Evolutionary conservation across 2,329 filamentous ascomycete genomes (phyloP), one percentile per base, ranked within the genome.

Genomic region (Geosmithia flava): DNA sequence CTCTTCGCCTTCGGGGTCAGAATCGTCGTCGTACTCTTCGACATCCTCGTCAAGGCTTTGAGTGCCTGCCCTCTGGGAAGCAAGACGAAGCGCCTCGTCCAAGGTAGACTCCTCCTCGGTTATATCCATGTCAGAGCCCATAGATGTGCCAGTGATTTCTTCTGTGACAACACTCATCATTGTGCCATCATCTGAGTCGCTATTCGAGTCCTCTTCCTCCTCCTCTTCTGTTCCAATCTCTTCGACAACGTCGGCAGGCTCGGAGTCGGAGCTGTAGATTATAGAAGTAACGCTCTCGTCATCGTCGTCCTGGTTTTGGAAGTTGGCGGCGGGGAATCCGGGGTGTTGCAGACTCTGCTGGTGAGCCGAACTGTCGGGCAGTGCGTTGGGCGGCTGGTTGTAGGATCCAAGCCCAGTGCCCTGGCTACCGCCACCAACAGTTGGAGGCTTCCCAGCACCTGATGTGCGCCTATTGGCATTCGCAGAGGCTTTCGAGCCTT

Each of bases 131-230:
- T 71, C 72, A 46, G 66, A 71, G 39, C 72, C 76, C 43, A 79
- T 68, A 16, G 84, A 85, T 23, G 78, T 81, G 30, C 79, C 78
- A 2, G 84, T 88, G 52, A 83, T 76, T 55, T 90, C 85, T 49
- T 93, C 86, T 17, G 86, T 72, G 51, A 91, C 87, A 43, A 95
- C 70, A 37, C 83, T 91, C 81, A 90, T 87, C 63, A 87, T 83
- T 1, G 86, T 90, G 29, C 81, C 84, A 53, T 87, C 84, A 46
- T 83, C 76, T 17, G 40, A 44, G 8, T 72, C 76, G 20, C 69
- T 50, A 42, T 45, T 72, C 2, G 64, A 66, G 37, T 71, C 55
- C 53, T 68, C 55, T 52, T 68, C 65, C 20, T 73, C 69, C 20
- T 49, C 50, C 33, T 37, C 69, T 23, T 49, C 50, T 13, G 45